Percentiles rank a stretch among this genome's conserved stretches.
These are phyloP conservation scores for Parsonsia alboflavescens DNA, from an alignment of 257 asterid species.

Conservation along the genomic window DNA sequence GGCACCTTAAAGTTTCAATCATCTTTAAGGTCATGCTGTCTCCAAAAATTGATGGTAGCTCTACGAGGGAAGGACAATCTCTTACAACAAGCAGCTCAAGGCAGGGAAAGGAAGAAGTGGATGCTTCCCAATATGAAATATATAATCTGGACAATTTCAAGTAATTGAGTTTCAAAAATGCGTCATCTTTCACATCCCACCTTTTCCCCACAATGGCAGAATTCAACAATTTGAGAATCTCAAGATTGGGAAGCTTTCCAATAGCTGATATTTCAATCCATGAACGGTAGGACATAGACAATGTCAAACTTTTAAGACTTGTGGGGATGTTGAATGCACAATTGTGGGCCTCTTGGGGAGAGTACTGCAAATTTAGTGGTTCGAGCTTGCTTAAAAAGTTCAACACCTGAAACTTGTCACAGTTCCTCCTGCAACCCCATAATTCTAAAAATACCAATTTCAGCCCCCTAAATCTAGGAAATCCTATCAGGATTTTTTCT, in stretches of 20 bases:
- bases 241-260: conserved; percentile 2
- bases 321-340: background rate
- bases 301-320: background rate
- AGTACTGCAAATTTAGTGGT: background rate
- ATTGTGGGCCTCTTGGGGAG: background rate
- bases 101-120: conserved; percentile 1
- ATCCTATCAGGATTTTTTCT: background rate
- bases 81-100: conserved; percentile 1
- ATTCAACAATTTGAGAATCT: background rate
- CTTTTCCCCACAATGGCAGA: background rate
- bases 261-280: background rate
- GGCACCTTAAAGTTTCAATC: background rate
- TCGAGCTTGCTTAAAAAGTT: background rate
- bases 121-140: background rate
- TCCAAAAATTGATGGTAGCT: background rate
- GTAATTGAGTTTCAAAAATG: background rate
- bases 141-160: background rate
- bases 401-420: background rate
- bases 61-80: background rate
- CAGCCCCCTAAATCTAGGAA: background rate
- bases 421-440: background rate
- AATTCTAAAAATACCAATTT: background rate
- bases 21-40: background rate
- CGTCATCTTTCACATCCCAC: background rate
- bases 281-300: background rate